Conservation (phyloP, 768 basidiomycete genomes). For the Suillus subalutaceus region DNA sequence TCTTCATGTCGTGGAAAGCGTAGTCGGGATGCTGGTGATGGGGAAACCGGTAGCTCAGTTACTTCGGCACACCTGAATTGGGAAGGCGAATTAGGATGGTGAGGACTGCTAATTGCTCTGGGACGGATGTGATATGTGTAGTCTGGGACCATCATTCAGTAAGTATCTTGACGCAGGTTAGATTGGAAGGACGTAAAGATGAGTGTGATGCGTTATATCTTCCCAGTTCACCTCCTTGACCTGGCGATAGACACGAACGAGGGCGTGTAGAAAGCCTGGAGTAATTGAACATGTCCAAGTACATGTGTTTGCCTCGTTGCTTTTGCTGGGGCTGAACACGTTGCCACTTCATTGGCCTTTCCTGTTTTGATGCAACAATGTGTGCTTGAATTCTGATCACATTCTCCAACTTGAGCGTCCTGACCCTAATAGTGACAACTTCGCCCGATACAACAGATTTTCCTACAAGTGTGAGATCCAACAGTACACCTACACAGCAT, state of each 20-base stretch:
- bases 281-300: slow-evolving; percentile 24
- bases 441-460: slow-evolving; percentile 14
- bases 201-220: slow-evolving; percentile 33
- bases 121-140: slow-evolving; percentile 31
- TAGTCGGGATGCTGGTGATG: slow-evolving; percentile 21
- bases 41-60: slow-evolving; percentile 16
- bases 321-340: slow-evolving; percentile 29
- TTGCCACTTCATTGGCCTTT: slow-evolving; percentile 21
- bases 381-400: slow-evolving; percentile 12
- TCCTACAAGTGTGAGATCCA: slow-evolving; percentile 12
- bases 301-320: slow-evolving; percentile 34
- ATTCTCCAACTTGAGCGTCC: slow-evolving; percentile 6
- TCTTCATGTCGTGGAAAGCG: slow-evolving; percentile 26
- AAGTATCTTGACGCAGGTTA: slow-evolving; percentile 17
- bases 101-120: slow-evolving; percentile 19
- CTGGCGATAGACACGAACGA: slow-evolving; percentile 34
- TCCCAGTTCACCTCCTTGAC: slow-evolving; percentile 28
- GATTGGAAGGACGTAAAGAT: slow-evolving; percentile 16
- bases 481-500: slow-evolving; percentile 12
- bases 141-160: slow-evolving; percentile 31
- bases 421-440: slow-evolving; percentile 21
- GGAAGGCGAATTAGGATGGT: slow-evolving; percentile 19
- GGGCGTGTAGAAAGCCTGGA: slow-evolving; percentile 20
- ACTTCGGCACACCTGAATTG: slow-evolving; percentile 26
- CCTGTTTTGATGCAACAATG: slow-evolving; percentile 18